phyloP scores from a whole-genome alignment of 139 green algal species.

The Edaphochlamys debaryana region DNA sequence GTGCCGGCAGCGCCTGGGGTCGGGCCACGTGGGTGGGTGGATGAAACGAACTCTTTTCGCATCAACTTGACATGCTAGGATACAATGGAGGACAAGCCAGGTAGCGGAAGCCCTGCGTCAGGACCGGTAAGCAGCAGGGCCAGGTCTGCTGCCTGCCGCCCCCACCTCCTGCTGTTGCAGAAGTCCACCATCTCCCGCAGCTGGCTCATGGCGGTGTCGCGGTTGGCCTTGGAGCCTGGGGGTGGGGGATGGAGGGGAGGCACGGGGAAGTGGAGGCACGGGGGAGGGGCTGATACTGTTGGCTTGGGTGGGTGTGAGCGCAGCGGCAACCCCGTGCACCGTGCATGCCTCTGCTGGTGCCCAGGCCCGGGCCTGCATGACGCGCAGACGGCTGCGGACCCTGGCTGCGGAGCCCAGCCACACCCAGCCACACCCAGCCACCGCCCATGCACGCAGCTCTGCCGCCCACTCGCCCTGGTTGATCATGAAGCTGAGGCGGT shows the following conservation, averaged over 20 bases:
- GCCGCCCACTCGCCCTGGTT: neutral
- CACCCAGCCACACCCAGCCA: neutral
- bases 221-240: neutral
- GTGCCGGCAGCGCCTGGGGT: constrained; percentile 23
- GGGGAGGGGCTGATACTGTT: neutral
- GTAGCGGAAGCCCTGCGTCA: too few relatives aligned
- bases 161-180: constrained; percentile 29
- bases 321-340: too few relatives aligned
- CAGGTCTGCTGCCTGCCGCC: neutral
- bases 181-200: constrained; percentile 36
- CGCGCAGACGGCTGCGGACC: neutral
- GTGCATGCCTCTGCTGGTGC: neutral
- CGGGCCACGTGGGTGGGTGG: neutral
- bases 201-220: constrained; percentile 20
- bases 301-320: neutral
- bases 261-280: neutral
- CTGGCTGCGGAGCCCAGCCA: neutral
- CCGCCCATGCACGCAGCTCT: too few relatives aligned
- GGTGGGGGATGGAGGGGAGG: neutral
- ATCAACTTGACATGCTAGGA: neutral
- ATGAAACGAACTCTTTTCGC: neutral
- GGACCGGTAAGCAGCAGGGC: neutral
- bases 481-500: constrained; percentile 28
- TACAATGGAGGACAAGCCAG: neutral
- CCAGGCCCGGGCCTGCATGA: neutral